These are phyloP conservation scores for Breviolum minutum DNA, from an alignment of 73 alveolate genomes.

Conservation along the genomic window DNA sequence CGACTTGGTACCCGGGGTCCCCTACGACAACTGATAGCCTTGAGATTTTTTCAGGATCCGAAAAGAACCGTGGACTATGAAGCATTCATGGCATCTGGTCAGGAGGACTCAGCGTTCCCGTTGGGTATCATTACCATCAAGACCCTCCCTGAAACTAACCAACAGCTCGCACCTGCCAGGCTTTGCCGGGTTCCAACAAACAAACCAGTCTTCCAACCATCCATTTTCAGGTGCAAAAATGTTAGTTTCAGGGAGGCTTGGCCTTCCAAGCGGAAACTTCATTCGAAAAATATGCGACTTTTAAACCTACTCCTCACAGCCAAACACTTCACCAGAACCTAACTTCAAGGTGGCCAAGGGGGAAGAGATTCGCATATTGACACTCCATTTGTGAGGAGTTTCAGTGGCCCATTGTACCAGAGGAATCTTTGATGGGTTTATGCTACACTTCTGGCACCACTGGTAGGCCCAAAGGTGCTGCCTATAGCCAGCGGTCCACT, in stretches of 20 bases:
- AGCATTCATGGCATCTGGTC: constrained; percentile 35
- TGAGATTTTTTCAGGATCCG: background rate
- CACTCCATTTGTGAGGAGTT: constrained; percentile 21
- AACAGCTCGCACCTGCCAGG: no score
- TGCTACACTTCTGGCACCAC: constrained; percentile 95
- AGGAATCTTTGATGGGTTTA: constrained; percentile 51
- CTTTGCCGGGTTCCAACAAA: no score
- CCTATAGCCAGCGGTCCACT: constrained; percentile 83
- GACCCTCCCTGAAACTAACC: background rate
- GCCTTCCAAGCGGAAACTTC: no score
- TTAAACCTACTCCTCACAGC: background rate
- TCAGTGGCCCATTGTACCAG: constrained; percentile 63
- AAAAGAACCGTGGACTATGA: constrained; percentile 58
- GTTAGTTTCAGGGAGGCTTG: no score
- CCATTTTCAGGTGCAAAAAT: no score
- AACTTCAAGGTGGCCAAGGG: no score
- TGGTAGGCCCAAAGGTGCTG: constrained; percentile 79
- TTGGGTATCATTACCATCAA: background rate
- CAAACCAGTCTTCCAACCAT: no score
- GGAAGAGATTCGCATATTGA: background rate
- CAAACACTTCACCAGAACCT: no score
- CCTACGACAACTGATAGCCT: background rate
- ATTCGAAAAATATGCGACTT: background rate
- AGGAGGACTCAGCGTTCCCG: background rate
- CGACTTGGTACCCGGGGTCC: background rate